A percentile compares a stretch with the other conserved stretches of the same genome.
Conservation (phyloP, 257 asterid genomes). For the Solanum okadae region DNA sequence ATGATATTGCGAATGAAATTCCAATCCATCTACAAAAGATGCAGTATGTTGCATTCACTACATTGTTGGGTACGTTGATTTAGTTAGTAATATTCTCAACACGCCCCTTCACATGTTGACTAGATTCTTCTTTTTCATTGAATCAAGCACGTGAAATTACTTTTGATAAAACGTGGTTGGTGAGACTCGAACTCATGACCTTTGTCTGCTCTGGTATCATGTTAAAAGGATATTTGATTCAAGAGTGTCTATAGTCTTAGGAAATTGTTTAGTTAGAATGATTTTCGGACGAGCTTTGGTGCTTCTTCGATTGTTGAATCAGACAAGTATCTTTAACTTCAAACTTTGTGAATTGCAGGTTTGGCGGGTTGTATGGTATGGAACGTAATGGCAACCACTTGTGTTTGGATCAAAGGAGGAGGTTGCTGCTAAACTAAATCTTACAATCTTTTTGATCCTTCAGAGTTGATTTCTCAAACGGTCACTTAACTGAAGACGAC, state of each 20-base stretch:
- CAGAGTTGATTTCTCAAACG: not conserved
- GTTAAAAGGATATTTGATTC: not conserved
- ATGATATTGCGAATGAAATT: conserved; percentile 76
- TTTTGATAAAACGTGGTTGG: not conserved
- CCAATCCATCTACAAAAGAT: conserved; percentile 76
- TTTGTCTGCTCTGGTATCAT: not conserved
- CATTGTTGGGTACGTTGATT: conserved; percentile 59
- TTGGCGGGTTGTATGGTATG: conserved; percentile 51
- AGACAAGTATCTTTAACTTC: not conserved
- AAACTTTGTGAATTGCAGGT: conserved; percentile 39
- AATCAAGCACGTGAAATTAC: not conserved
- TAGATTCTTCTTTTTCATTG: not conserved
- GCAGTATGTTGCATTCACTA: conserved; percentile 83
- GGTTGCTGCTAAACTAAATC: conserved; percentile 33
- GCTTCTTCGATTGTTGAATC: not conserved
- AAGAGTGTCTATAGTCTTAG: not conserved
- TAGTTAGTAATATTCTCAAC: not conserved
- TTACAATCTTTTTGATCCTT: not conserved
- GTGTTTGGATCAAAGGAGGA: conserved; percentile 70
- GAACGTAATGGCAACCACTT: conserved; percentile 55
- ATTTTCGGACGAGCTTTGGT: not conserved
- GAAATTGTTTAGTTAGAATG: not conserved
- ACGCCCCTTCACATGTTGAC: not conserved
- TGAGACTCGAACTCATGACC: not conserved
- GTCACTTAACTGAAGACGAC: not conserved